A percentile compares a stretch with the other conserved stretches of the same genome.
phyloP scores from a whole-genome alignment of 2,329 filamentous ascomycete species.

The Alternaria triticina region DNA sequence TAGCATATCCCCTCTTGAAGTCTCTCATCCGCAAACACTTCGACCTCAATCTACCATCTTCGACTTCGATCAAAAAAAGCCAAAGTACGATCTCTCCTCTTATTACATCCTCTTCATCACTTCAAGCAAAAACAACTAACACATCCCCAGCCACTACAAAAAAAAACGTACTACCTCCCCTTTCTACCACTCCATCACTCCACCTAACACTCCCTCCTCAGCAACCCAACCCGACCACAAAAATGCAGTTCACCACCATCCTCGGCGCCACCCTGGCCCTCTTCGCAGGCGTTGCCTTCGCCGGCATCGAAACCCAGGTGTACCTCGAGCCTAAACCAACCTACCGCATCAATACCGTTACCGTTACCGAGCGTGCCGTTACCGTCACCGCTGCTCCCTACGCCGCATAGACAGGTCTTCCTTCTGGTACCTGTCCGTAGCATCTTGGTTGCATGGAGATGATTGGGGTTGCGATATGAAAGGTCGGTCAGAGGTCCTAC shows the following conservation, averaged over 20 bases:
- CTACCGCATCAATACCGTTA: neutral
- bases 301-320: neutral
- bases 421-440: neutral
- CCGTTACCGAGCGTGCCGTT: neutral
- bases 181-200: neutral
- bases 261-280: neutral
- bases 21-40: neutral
- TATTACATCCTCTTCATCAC: neutral
- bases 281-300: neutral
- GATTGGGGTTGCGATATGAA: neutral
- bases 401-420: neutral
- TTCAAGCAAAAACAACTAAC: neutral
- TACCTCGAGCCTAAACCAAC: neutral
- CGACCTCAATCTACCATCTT: neutral
- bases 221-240: neutral
- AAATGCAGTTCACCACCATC: constrained; percentile 1
- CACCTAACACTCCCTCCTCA: neutral
- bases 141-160: neutral
- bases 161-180: neutral
- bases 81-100: neutral
- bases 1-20: neutral
- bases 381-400: neutral
- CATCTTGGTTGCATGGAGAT: neutral
- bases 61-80: neutral
- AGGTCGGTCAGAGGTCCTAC: neutral